Conservation (phyloP, 768 basidiomycete genomes). For the Cystobasidium onofrii region DNA sequence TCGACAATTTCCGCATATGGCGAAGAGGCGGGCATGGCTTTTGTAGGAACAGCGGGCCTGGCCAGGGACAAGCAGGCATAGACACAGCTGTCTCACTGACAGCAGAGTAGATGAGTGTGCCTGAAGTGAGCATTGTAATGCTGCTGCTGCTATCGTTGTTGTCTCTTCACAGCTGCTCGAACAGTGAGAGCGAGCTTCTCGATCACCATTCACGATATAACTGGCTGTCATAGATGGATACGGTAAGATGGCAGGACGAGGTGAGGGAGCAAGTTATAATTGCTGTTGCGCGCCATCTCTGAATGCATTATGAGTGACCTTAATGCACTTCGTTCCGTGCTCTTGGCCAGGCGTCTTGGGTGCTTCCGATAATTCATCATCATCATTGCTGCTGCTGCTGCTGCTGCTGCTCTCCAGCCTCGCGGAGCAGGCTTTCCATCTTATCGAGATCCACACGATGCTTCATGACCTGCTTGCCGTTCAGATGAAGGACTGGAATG, state of each 20-base stretch:
- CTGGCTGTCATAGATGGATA: background rate
- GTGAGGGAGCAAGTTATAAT: background rate
- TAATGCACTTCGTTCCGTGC: background rate
- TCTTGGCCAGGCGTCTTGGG: background rate
- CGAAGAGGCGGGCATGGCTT: background rate
- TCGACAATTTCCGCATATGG: background rate
- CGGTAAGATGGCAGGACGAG: background rate
- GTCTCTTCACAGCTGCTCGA: background rate
- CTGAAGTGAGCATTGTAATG: background rate
- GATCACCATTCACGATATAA: background rate
- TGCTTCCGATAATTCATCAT: too few species aligned
- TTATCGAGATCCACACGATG: constrained; percentile 11
- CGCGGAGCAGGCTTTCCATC: background rate
- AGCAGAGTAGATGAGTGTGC: background rate
- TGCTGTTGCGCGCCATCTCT: background rate
- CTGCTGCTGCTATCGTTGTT: background rate
- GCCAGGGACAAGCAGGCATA: background rate
- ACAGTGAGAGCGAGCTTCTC: background rate
- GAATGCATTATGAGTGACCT: background rate
- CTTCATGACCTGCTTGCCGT: constrained; percentile 25
- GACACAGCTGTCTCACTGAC: background rate
- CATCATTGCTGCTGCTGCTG: background rate
- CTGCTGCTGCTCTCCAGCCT: background rate
- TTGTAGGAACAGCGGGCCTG: background rate
- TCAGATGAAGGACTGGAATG: constrained; percentile 21